phyloP scores from a whole-genome alignment of 163 green algal species.

The Chlorella variabilis region DNA sequence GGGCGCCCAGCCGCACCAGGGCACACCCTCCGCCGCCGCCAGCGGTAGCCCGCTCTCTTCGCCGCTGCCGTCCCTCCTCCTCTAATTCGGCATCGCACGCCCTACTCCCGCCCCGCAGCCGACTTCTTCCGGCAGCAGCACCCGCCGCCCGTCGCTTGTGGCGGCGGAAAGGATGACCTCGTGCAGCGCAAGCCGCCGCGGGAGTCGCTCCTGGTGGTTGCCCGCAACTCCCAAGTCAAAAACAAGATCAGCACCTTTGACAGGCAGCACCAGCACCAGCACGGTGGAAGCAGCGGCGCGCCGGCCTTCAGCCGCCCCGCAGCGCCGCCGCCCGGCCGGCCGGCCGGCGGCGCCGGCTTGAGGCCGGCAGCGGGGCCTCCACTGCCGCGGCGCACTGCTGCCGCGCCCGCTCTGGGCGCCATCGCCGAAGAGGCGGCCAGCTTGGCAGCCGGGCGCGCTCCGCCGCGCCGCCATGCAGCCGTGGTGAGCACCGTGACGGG shows the following conservation, averaged over 20 bases:
- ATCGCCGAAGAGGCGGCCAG: conserved; percentile 18
- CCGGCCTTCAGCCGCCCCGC: background rate
- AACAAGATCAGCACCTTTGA: conserved; percentile 30
- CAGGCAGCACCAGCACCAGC: background rate
- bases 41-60: no score
- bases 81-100: background rate
- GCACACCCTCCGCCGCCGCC: no score
- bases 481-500: conserved; percentile 21
- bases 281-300: background rate
- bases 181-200: background rate
- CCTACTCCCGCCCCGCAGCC: background rate
- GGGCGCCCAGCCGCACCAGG: no score
- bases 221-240: conserved; percentile 26
- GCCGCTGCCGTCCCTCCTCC: no score
- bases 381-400: background rate
- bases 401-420: background rate
- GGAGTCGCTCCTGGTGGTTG: conserved; percentile 22
- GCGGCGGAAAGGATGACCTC: background rate
- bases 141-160: background rate
- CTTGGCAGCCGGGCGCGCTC: background rate
- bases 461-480: conserved; percentile 12
- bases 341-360: background rate
- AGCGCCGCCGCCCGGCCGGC: background rate
- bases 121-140: conserved; percentile 21
- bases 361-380: background rate